Base-by-base conservation (phyloP, 441 rosid species). In the Rhodomyrtus psidioides region DNA sequence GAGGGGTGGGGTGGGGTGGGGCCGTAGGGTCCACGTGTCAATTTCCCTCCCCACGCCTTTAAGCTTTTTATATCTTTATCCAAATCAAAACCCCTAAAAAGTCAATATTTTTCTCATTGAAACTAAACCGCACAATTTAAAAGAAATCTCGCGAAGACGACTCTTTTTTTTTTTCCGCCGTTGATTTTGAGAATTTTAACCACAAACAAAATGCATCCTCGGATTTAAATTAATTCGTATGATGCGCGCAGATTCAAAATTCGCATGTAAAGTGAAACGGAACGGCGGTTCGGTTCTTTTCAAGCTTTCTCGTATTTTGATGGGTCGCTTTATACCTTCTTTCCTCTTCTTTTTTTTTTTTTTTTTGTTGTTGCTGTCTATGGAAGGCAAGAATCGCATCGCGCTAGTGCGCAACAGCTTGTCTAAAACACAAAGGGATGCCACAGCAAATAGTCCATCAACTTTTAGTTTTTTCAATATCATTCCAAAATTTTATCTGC, bases 1-100 rank as follows among this genome's bases (percentile, higher is more conserved):
- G 16, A 91, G 17, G 86, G 54, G 86, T 86, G 88, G 86, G 46
- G 23, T 5, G 44, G 88, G 88, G 85, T 82, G 28, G n/a, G 6
- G 30, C 26, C 53, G 16, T 4, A 10, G 10, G 83, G 85, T 75
- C 90, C 81, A 51, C 82, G 55, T 9, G 59, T 79, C 17, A 14
- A 65, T 19, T 65, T 65, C 26, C 14, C 24, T 12, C 76, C 46
- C 1, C 79, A 24, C 15, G 14, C 58, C 26, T 34, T 34, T 65
- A 65, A 65, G 79, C 79, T 19, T 65, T 65, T 34, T 34, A 65
- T 34, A 65, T 34, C 26, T 34, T 34, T 34, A 19, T 65, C 76
- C 76, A 65, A 65, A 42, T 42, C 5, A 46, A 4, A 9, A 23
- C 9, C 2, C 46, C 49, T 23, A 28, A 17, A 28, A 17, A 65